These are phyloP conservation scores for Orbilia ellipsospora DNA, from an alignment of 2,329 filamentous ascomycete genomes.

Conservation along the genomic window DNA sequence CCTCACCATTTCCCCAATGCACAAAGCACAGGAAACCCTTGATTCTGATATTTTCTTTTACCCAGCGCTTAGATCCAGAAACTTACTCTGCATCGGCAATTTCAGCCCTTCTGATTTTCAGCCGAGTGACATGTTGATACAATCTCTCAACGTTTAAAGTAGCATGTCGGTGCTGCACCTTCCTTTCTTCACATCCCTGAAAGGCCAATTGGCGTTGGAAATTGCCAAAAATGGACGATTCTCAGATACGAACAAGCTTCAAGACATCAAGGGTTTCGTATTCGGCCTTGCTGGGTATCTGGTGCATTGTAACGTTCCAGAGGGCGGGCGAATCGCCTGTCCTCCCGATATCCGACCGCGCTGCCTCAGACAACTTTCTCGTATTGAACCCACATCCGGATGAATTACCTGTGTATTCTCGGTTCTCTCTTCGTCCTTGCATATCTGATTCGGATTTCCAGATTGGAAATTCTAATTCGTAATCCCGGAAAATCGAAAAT, in stretches of 20 bases:
- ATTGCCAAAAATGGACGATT: constrained; percentile 42
- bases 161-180: background rate
- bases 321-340: constrained; percentile 44
- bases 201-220: constrained; percentile 32
- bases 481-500: constrained; percentile 11
- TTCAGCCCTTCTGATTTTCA: constrained; percentile 9
- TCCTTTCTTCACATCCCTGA: constrained; percentile 14
- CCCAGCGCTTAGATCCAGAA: too few relatives aligned
- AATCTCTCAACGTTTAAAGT: background rate
- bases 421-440: background rate
- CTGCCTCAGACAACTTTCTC: background rate
- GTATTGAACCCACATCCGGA: too few relatives aligned
- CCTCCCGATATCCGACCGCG: constrained; percentile 46
- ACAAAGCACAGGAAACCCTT: too few relatives aligned
- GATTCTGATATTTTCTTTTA: too few relatives aligned
- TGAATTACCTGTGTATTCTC: too few relatives aligned
- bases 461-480: constrained; percentile 32
- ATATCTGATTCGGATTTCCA: background rate
- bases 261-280: constrained; percentile 10
- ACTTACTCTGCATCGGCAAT: background rate
- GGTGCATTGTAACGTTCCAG: background rate
- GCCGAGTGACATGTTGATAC: background rate
- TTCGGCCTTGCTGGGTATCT: too few relatives aligned
- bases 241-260: constrained; percentile 9
- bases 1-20: too few relatives aligned